Evolutionary conservation across 2,329 filamentous ascomycete genomes (phyloP).

Genomic region (Amylocarpus encephaloides): DNA sequence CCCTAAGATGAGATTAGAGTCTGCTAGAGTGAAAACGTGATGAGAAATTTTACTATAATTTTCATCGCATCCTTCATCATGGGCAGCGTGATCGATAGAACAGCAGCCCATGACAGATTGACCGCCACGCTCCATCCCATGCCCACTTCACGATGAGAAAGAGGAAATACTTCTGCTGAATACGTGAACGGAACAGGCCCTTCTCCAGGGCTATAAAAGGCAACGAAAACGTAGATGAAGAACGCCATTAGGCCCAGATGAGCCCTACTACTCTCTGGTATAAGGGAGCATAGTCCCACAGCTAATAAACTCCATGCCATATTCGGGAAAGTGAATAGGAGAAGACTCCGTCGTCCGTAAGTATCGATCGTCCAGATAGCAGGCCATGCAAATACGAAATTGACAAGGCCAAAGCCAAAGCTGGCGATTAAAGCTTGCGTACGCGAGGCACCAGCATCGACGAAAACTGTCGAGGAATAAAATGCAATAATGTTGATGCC

Average conservation of each 20-base stretch:
- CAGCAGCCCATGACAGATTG: slow-evolving; percentile 52
- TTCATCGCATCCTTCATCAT: slow-evolving; percentile 36
- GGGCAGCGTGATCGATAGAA: slow-evolving; percentile 46
- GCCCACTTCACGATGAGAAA: slow-evolving; percentile 64
- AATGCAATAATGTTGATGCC: slow-evolving; percentile 63
- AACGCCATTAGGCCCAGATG: slow-evolving; percentile 49
- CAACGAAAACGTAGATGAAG: slow-evolving; percentile 55
- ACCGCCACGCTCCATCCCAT: slow-evolving; percentile 66
- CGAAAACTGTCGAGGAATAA: slow-evolving; percentile 59
- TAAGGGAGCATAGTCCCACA: slow-evolving; percentile 50
- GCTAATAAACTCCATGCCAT: slow-evolving; percentile 58
- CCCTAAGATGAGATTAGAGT: slow-evolving; percentile 38
- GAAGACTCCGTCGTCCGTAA: slow-evolving; percentile 51
- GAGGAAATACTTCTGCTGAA: slow-evolving; percentile 62
- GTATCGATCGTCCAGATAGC: slow-evolving; percentile 61
- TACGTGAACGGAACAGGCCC: slow-evolving; percentile 65
- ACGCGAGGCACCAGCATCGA: slow-evolving; percentile 46
- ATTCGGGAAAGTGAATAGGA: slow-evolving; percentile 58
- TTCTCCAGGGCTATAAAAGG: slow-evolving; percentile 59
- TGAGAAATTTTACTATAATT: slow-evolving; percentile 10
- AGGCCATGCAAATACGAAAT: slow-evolving; percentile 59
- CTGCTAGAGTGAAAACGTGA: slow-evolving; percentile 32
- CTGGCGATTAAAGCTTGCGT: slow-evolving; percentile 53
- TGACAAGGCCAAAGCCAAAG: slow-evolving; percentile 57
- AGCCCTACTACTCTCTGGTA: slow-evolving; percentile 33